phyloP scores from a whole-genome alignment of 768 basidiomycete genomes.

The Scleroderma bovista region DNA sequence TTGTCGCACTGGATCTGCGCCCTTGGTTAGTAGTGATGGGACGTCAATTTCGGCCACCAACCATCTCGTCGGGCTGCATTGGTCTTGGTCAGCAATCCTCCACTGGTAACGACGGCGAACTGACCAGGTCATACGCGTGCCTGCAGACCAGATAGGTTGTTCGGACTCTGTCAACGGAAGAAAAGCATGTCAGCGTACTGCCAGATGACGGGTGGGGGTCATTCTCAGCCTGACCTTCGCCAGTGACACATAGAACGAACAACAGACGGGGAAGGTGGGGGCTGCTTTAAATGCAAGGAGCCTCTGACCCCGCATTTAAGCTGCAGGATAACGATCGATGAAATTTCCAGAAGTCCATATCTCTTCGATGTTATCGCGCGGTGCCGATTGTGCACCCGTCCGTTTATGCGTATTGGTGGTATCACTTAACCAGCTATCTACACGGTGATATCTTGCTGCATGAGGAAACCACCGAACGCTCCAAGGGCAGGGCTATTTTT shows the following conservation, averaged over 20 bases:
- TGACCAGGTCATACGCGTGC: slow-evolving; percentile 51
- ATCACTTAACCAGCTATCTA: slow-evolving; percentile 16
- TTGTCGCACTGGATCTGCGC: slow-evolving; percentile 61
- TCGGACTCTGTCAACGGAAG: slow-evolving; percentile 45
- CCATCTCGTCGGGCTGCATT: slow-evolving; percentile 56
- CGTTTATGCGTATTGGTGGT: slow-evolving; percentile 13
- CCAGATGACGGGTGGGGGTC: no score
- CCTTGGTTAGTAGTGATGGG: slow-evolving; percentile 11
- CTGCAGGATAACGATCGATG: slow-evolving; percentile 5
- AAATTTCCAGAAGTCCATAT: slow-evolving; percentile 20
- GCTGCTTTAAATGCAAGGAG: slow-evolving; percentile 2
- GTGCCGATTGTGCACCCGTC: slow-evolving; percentile 21
- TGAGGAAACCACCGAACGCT: slow-evolving; percentile 24
- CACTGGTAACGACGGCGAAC: slow-evolving; percentile 14
- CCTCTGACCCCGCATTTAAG: slow-evolving; percentile 20
- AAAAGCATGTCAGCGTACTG: slow-evolving; percentile 9
- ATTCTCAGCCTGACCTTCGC: slow-evolving; percentile 59
- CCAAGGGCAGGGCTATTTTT: slow-evolving; percentile 29
- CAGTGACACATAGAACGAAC: slow-evolving; percentile 55
- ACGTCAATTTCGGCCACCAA: slow-evolving; percentile 22
- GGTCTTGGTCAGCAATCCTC: slow-evolving; percentile 6
- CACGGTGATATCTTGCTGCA: slow-evolving; percentile 19
- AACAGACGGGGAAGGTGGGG: slow-evolving; percentile 16
- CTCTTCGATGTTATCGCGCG: slow-evolving; percentile 17
- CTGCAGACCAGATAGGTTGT: slow-evolving; percentile 53